These are phyloP conservation scores for Sphaerosporella brunnea DNA, from an alignment of 495 filamentous ascomycete species.

Conservation along the genomic window DNA sequence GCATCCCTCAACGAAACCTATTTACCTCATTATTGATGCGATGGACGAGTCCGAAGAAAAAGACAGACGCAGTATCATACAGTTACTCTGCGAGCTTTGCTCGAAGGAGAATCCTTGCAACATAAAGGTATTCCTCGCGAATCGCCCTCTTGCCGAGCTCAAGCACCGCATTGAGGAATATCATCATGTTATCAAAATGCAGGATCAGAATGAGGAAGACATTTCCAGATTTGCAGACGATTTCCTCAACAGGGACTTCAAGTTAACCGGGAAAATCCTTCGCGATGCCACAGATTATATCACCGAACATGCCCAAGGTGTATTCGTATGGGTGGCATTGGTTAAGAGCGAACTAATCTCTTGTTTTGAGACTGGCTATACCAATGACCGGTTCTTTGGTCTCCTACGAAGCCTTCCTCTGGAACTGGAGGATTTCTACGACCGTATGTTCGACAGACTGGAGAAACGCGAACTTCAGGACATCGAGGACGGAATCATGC, in stretches of 20 bases:
- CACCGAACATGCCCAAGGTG: constrained; percentile 9
- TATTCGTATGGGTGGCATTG: constrained; percentile 19
- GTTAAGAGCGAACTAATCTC: constrained; percentile 8
- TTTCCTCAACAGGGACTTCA: background rate
- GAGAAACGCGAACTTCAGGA: background rate
- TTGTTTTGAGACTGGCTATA: background rate
- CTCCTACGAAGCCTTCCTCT: background rate
- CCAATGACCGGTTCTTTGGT: background rate
- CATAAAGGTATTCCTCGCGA: constrained; percentile 3
- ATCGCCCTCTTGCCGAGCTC: background rate
- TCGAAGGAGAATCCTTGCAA: background rate
- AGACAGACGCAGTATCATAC: background rate
- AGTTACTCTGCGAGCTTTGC: background rate
- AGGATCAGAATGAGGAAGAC: background rate
- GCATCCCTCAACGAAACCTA: background rate
- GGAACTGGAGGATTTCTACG: background rate
- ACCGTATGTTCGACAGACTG: constrained; percentile 1
- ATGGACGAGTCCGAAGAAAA: constrained; percentile 1
- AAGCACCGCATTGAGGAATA: background rate
- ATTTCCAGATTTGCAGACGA: background rate
- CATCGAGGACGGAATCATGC: background rate
- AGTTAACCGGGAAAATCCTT: background rate
- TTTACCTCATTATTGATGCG: constrained; percentile 2
- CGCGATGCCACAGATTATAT: background rate
- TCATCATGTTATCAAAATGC: background rate